Conservation (phyloP, 2,329 filamentous ascomycete species). For the Macrophomina pseudophaseolina region DNA sequence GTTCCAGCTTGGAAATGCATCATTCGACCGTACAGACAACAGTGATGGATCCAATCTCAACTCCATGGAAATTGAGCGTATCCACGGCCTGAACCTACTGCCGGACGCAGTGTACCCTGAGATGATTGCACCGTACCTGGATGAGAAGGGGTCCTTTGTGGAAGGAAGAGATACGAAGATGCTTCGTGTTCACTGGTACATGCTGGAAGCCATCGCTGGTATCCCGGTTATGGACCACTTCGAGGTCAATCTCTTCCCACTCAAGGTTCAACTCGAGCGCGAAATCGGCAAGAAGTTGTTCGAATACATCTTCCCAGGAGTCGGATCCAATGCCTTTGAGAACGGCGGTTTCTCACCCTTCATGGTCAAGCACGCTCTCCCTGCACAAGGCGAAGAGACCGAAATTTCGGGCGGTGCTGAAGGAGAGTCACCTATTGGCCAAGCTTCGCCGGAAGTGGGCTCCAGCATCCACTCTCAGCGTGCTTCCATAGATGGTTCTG, state of each 20-base stretch:
- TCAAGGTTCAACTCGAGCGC: constrained; percentile 91
- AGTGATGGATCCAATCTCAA: constrained; percentile 97
- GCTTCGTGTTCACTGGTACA: constrained; percentile 95
- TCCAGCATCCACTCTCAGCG: constrained; percentile 22
- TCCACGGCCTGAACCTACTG: constrained; percentile 87
- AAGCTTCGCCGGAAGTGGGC: constrained; percentile 14
- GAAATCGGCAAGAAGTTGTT: constrained; percentile 93
- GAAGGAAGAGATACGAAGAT: constrained; percentile 75
- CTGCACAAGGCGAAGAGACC: constrained; percentile 52
- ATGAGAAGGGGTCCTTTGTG: constrained; percentile 59
- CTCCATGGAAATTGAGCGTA: constrained; percentile 82
- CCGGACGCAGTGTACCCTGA: constrained; percentile 92
- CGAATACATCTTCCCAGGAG: constrained; percentile 94
- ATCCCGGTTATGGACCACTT: constrained; percentile 98
- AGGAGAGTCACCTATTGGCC: constrained; percentile 15
- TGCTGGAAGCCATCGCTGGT: constrained; percentile 96
- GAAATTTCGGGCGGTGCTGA: constrained; percentile 52
- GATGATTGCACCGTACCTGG: constrained; percentile 89
- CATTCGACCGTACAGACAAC: constrained; percentile 95
- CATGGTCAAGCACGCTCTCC: constrained; percentile 59
- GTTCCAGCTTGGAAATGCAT: constrained; percentile 86
- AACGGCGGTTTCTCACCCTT: constrained; percentile 67
- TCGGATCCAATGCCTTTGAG: constrained; percentile 59
- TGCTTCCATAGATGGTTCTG: constrained; percentile 49
- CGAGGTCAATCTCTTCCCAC: constrained; percentile 88